Conservation (phyloP, 805 yeast genomes). For the Ogataea kodamae region DNA sequence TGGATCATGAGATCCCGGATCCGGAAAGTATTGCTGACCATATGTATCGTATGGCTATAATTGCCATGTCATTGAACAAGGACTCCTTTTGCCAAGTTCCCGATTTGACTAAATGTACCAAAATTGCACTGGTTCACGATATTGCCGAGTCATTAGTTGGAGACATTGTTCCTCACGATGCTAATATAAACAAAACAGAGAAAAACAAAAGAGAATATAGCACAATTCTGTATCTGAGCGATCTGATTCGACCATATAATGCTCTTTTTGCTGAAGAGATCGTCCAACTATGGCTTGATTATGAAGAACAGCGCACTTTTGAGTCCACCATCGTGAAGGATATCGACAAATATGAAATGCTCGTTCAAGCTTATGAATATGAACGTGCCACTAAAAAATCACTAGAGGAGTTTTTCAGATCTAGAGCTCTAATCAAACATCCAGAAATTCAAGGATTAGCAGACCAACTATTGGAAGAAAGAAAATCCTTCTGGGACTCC, state of each 20-base stretch:
- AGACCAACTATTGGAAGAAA: conserved; percentile 49
- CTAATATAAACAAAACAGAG: conserved; percentile 63
- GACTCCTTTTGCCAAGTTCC: conserved; percentile 25
- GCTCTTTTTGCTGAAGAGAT: conserved; percentile 59
- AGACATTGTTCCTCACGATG: conserved; percentile 83
- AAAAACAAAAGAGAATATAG: conserved; percentile 78
- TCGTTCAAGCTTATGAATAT: conserved; percentile 79
- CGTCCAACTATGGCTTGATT: conserved; percentile 76
- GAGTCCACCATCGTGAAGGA: conserved; percentile 93
- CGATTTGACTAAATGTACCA: conserved; percentile 67
- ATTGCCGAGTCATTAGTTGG: conserved; percentile 94
- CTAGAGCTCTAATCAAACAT: conserved; percentile 62
- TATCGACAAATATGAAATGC: conserved; percentile 86
- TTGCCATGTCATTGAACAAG: conserved; percentile 62
- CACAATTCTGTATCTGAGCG: conserved; percentile 64
- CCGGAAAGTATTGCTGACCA: conserved; percentile 87
- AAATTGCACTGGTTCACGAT: conserved; percentile 88
- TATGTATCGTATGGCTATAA: conserved; percentile 90
- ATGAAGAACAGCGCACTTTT: conserved; percentile 74
- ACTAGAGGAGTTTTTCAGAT: conserved; percentile 65
- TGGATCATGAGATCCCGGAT: conserved; percentile 55
- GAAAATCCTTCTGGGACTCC: conserved; percentile 39
- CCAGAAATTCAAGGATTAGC: conserved; percentile 69
- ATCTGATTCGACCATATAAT: conserved; percentile 64
- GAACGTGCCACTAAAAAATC: conserved; percentile 63